A percentile compares a stretch with the other conserved stretches of the same genome.
Evolutionary conservation across 257 asterid species (phyloP).

Genomic region (Capsicum pubescens): DNA sequence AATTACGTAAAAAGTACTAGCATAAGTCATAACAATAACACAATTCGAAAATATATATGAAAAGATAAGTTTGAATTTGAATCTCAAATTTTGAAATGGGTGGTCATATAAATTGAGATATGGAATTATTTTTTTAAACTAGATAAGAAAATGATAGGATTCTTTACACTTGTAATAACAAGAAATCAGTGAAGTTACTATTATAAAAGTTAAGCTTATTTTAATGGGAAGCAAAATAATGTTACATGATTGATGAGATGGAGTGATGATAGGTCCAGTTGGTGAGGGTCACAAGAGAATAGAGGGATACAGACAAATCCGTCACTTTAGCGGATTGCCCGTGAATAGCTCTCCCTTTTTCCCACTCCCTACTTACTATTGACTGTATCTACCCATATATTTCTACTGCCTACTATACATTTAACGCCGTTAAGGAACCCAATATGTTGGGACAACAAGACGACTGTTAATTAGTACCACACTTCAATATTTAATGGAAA

Average conservation of each 20-base stretch:
- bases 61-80: too few relatives aligned
- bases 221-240: not conserved
- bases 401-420: not conserved
- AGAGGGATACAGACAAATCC: not conserved
- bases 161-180: too few relatives aligned
- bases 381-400: not conserved
- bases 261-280: not conserved
- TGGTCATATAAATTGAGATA: too few relatives aligned
- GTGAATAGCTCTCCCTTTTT: not conserved
- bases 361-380: not conserved
- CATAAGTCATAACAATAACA: too few relatives aligned
- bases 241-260: not conserved
- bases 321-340: conserved; percentile 12
- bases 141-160: too few relatives aligned
- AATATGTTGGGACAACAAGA: not conserved
- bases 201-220: not conserved
- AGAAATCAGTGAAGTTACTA: too few relatives aligned
- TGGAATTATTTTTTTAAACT: too few relatives aligned
- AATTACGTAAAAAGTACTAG: too few relatives aligned
- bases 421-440: not conserved
- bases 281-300: not conserved
- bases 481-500: not conserved
- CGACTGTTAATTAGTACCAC: too few relatives aligned
- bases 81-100: too few relatives aligned
- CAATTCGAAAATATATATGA: too few relatives aligned